phyloP scores from a whole-genome alignment of 2,329 filamentous ascomycete genomes.

The Acephala macrosclerotiorum region DNA sequence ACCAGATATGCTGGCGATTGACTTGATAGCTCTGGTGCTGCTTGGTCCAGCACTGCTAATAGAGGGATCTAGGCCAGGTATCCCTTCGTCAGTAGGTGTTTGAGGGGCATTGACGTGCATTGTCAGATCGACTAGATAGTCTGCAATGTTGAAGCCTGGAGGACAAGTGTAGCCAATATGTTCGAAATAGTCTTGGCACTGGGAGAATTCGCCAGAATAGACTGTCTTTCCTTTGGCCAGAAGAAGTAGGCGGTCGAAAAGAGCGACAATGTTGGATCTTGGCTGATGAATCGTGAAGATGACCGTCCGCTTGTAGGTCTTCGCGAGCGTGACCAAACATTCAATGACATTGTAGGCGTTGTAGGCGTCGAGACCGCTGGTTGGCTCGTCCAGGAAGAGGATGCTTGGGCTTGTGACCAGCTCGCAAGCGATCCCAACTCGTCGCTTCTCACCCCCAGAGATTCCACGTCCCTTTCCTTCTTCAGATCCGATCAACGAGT shows the following conservation, averaged over 20 bases:
- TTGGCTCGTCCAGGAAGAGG: slow-evolving; percentile 95
- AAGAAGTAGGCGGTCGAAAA: slow-evolving; percentile 94
- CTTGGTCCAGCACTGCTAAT: slow-evolving; percentile 80
- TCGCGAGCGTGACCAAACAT: slow-evolving; percentile 91
- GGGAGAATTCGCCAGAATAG: slow-evolving; percentile 88
- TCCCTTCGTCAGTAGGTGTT: slow-evolving; percentile 62
- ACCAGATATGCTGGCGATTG: slow-evolving; percentile 83
- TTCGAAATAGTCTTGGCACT: slow-evolving; percentile 93
- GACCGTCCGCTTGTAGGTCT: slow-evolving; percentile 95
- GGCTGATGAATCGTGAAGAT: slow-evolving; percentile 99
- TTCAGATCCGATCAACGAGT: slow-evolving; percentile 95
- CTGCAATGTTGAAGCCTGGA: slow-evolving; percentile 97
- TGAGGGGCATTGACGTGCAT: slow-evolving; percentile 83
- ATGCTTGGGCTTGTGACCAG: slow-evolving; percentile 97
- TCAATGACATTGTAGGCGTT: slow-evolving; percentile 99
- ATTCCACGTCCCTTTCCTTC: slow-evolving; percentile 94
- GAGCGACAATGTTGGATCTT: slow-evolving; percentile 94
- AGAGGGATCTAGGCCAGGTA: slow-evolving; percentile 65
- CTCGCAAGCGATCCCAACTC: slow-evolving; percentile 97
- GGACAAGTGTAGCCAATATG: slow-evolving; percentile 91
- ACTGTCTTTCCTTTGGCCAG: slow-evolving; percentile 89
- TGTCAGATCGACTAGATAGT: slow-evolving; percentile 95
- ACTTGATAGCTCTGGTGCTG: slow-evolving; percentile 88
- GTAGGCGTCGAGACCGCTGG: slow-evolving; percentile 92
- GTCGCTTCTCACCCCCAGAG: slow-evolving; percentile 94